Evolutionary conservation across 371 early-diverging fungal species (phyloP), one percentile per base, ranked within the genome.

Genomic region (Nematocida homosporus): DNA sequence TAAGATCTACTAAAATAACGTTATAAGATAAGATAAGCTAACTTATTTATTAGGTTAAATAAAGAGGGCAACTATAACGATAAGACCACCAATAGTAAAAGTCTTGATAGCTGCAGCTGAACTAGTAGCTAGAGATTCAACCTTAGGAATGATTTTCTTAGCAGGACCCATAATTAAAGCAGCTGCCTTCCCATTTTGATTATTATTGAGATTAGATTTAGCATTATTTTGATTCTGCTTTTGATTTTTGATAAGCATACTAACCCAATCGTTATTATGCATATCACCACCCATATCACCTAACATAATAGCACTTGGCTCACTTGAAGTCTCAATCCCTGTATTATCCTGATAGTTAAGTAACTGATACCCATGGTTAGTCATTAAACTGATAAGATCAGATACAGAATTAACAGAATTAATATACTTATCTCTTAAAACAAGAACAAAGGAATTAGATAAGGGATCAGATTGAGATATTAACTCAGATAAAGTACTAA

Each of bases 361-460:
- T 10, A 54, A 23, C 1, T 8, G 41, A 68, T 35, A 59, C 2
- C 69, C 69, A n/a, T 38, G 13, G 18, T 10, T 16, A 6, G 23
- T 40, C 13, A 75, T 10, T 29, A 67, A 23, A 18, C 8, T 4
- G 20, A 75, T 65, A 1, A 68, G 18, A 42, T 16, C 3, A 10
- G 55, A 40, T 13, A 66, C 32, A 16, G 25, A 30, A 20, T 23
- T n/a, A 6, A 75, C 25, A 30, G 68, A 44, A 38, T 44, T 18
- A 18, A 20, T 20, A 38, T 50, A 66, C 69, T 55, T 66, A 29
- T 75, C 76, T 42, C 76, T 44, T 37, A 42, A 53, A n/a, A 66
- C 66, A 8, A 75, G 18, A n/a, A 66, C 35, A 13, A 75, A 18
- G 30, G 68, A 6, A 27, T n/a, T 32, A 23, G 20, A 38, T 2